These are phyloP conservation scores for Fraxinus latifolia DNA, from an alignment of 305 asterid species.

Conservation along the genomic window DNA sequence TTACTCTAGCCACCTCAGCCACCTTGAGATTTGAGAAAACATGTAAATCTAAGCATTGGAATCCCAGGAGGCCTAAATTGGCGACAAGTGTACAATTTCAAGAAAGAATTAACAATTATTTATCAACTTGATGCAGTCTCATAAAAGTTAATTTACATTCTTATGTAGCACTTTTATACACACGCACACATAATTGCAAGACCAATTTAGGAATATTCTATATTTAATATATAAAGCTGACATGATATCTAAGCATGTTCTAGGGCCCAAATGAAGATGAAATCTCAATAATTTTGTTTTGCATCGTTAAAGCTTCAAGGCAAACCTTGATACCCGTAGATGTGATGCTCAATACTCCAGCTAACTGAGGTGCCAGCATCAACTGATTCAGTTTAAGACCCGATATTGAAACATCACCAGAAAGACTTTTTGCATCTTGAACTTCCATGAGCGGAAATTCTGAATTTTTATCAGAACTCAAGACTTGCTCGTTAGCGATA, in stretches of 20 bases:
- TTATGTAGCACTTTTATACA: not conserved
- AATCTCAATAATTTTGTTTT: not conserved
- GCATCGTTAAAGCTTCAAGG: conserved; percentile 18
- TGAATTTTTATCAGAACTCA: conserved; percentile 32
- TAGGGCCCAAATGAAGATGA: conserved; percentile 20
- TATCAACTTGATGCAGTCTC: not conserved
- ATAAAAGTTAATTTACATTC: not conserved
- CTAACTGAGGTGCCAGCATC: conserved; percentile 96
- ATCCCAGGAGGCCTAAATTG: not conserved
- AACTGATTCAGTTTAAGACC: conserved; percentile 94
- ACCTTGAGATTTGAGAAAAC: conserved; percentile 12
- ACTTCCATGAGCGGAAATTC: conserved; percentile 35
- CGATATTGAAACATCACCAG: conserved; percentile 86
- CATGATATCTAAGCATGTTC: not conserved
- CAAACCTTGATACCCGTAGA: conserved; percentile 75
- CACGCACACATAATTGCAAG: not conserved
- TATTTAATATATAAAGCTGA: not conserved
- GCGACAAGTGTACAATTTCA: not conserved
- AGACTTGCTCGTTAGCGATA: conserved; percentile 33
- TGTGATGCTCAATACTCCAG: conserved; percentile 78
- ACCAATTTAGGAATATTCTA: not conserved
- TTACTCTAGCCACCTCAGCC: conserved; percentile 18
- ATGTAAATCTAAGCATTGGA: not conserved
- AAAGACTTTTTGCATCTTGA: conserved; percentile 49
- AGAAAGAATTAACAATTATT: not conserved